Evolutionary conservation across 257 asterid species (phyloP).

Genomic region (Fraxinus excelsior): DNA sequence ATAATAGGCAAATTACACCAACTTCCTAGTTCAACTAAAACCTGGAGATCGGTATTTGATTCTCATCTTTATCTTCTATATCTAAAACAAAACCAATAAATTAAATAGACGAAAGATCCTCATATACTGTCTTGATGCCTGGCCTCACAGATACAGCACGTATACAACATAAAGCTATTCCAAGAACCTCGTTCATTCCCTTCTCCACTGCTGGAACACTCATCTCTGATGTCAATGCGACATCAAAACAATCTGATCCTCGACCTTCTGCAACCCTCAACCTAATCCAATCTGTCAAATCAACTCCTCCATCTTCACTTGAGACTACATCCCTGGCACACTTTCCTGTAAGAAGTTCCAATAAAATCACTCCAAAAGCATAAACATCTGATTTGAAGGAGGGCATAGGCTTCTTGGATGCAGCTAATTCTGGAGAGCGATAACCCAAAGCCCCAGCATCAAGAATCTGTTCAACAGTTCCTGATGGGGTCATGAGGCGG

Average conservation of each 20-base stretch:
- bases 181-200: slow-evolving; percentile 86
- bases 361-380: slow-evolving; percentile 83
- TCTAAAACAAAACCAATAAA: slow-evolving; percentile 25
- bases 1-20: slow-evolving; percentile 37
- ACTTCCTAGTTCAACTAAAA: slow-evolving; percentile 40
- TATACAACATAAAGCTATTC: slow-evolving; percentile 75
- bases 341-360: slow-evolving; percentile 85
- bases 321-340: slow-evolving; percentile 96
- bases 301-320: slow-evolving; percentile 85
- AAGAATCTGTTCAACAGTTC: slow-evolving; percentile 86
- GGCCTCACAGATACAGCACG: slow-evolving; percentile 87
- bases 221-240: slow-evolving; percentile 52
- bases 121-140: slow-evolving; percentile 88
- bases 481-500: slow-evolving; percentile 93
- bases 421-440: slow-evolving; percentile 89
- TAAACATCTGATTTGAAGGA: slow-evolving; percentile 93
- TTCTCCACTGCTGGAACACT: slow-evolving; percentile 62
- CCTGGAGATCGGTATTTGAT: slow-evolving; percentile 75
- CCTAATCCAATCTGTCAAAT: slow-evolving; percentile 89
- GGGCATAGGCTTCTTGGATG: slow-evolving; percentile 81
- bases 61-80: slow-evolving; percentile 44
- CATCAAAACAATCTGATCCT: slow-evolving; percentile 76
- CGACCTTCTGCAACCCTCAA: slow-evolving; percentile 80
- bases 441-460: slow-evolving; percentile 93
- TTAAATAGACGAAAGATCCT: slow-evolving; percentile 91